Evolutionary conservation across 2,329 filamentous ascomycete genomes (phyloP), one percentile per base, ranked within the genome.

Genomic region (Fusarium sp.): DNA sequence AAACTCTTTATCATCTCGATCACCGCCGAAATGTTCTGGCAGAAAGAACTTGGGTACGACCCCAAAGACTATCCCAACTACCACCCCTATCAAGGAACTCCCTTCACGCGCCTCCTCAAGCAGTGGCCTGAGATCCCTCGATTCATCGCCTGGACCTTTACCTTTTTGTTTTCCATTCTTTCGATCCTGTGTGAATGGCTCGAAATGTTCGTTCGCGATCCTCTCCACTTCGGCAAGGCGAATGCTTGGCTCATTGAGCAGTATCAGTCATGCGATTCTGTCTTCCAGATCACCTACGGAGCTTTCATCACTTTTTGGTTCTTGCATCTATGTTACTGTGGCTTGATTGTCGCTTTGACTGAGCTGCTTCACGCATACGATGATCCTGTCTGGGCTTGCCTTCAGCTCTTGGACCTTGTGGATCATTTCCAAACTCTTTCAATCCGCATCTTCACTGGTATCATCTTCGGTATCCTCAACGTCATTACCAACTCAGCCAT

Each of bases 1-100:
- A 11, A 7, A 7, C 11, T 18, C 24, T 30, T 29, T 8, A 40
- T 42, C 20, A 67, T 18, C 13, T 34, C 29, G 20, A 42, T 37
- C 32, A 42, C 18, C 49, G 48, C 49, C 54, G 61, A 20, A 11
- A 66, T 69, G 55, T 40, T 71, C 46, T 62, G 44, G 56, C 30
- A 40, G 9, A 45, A 62, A 27, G 37, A 52, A 13, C 67, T 51
- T 20, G 32, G 48, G 10, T 71, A 71, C 32, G 68, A 71, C 41
- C 68, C 64, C 20, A 69, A 69, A 25, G 56, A 71, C 8, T 71
- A 58, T 27, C 68, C 68, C 16, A 57, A 61, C 51, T 71, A 71
- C 30, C 51, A 42, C 7, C 47, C 55, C 53, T 68, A 67, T 34
- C 64, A 65, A 4, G 29, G 61, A 27, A 69, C 52, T 14, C 25